Evolutionary conservation across 2,329 filamentous ascomycete species (phyloP).

Genomic region (Elsinoe ampelina): DNA sequence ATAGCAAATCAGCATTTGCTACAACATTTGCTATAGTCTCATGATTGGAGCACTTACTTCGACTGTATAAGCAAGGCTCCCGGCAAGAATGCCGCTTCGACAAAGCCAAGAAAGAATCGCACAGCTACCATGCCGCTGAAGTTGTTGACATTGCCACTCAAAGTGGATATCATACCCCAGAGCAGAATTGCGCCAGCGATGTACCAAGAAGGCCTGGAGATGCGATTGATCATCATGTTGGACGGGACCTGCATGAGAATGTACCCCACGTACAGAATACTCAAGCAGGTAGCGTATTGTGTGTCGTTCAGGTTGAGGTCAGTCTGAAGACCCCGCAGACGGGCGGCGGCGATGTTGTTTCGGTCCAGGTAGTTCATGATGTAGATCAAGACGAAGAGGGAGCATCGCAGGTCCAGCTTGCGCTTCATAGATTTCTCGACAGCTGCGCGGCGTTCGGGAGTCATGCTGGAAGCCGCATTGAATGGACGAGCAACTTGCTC

Average conservation of each 20-base stretch:
- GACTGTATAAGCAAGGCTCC: conserved; percentile 29
- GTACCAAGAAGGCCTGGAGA: conserved; percentile 31
- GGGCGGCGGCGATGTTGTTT: conserved; percentile 53
- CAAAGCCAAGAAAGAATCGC: conserved; percentile 33
- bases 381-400: conserved; percentile 64
- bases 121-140: conserved; percentile 30
- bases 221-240: conserved; percentile 38
- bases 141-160: conserved; percentile 27
- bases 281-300: conserved; percentile 45
- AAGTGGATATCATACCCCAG: conserved; percentile 33
- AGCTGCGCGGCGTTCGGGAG: conserved; percentile 4
- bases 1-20: conserved; percentile 25
- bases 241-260: conserved; percentile 36
- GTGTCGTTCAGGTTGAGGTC: conserved; percentile 49
- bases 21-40: not conserved
- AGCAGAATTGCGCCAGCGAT: conserved; percentile 29
- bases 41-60: not conserved
- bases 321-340: conserved; percentile 53
- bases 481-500: not conserved
- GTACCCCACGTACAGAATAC: conserved; percentile 54
- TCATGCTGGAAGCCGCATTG: conserved; percentile 2
- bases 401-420: conserved; percentile 60
- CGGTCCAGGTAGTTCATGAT: conserved; percentile 62
- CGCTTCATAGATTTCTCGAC: conserved; percentile 50
- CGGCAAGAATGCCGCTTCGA: conserved; percentile 36